phyloP scores from a whole-genome alignment of 371 early-diverging fungal species.

The Entomophthora muscae region DNA sequence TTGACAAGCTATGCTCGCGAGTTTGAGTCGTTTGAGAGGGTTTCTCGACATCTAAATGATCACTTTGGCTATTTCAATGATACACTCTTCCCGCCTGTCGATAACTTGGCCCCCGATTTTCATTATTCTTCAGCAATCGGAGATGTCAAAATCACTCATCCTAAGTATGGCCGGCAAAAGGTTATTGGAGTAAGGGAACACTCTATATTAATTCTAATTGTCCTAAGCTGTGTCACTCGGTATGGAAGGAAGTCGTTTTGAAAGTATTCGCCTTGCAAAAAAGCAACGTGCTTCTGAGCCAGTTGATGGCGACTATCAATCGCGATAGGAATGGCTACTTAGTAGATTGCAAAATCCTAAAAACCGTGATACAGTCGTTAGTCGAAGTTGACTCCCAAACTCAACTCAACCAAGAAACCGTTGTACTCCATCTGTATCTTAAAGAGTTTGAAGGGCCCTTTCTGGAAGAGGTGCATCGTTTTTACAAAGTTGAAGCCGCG shows the following conservation, averaged over 20 bases:
- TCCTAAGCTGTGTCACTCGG: not conserved
- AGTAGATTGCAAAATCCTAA: not conserved
- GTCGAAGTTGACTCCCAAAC: not conserved
- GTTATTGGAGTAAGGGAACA: not conserved
- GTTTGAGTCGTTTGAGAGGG: not conserved
- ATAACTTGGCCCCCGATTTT: not conserved
- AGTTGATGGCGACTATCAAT: not conserved
- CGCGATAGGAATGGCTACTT: not conserved
- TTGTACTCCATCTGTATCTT: constrained; percentile 71
- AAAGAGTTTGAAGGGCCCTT: constrained; percentile 68
- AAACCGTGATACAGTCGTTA: not conserved
- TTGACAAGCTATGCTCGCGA: not conserved
- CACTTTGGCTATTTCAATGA: constrained; percentile 1
- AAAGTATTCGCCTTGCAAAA: not conserved
- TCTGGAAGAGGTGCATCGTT: constrained; percentile 54
- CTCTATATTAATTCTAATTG: not conserved
- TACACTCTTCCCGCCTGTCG: not conserved
- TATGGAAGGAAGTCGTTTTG: not conserved
- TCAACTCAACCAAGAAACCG: constrained; percentile 21
- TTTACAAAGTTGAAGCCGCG: constrained; percentile 73
- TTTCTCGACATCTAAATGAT: not conserved
- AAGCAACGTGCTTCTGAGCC: not conserved
- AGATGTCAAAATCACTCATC: not conserved
- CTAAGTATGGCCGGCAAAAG: not conserved
- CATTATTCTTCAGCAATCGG: not conserved